These are phyloP conservation scores for Venturia oleaginea DNA, from an alignment of 2,329 filamentous ascomycete species.

Conservation along the genomic window DNA sequence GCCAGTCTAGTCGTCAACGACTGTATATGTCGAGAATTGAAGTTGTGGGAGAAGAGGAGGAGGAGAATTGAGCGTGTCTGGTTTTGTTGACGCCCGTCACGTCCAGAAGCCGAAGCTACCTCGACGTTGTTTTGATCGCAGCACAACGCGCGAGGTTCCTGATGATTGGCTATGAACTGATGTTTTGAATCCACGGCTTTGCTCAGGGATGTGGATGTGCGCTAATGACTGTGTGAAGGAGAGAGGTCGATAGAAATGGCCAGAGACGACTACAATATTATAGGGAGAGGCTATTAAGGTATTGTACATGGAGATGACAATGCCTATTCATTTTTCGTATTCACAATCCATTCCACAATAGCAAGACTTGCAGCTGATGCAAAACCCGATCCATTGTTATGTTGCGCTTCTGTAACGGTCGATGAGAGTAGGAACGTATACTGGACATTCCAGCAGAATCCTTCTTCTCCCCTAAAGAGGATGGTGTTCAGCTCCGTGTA, in stretches of 20 bases:
- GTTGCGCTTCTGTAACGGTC: not conserved
- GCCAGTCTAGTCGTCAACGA: not conserved
- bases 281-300: not conserved
- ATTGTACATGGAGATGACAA: not conserved
- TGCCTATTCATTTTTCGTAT: not conserved
- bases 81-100: conserved; percentile 2
- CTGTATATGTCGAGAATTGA: not conserved
- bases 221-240: not conserved
- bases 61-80: not conserved
- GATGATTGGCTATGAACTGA: not conserved
- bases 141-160: not conserved
- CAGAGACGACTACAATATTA: not conserved
- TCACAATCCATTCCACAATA: conserved; percentile 7
- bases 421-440: not conserved
- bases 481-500: not conserved
- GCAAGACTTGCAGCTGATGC: not conserved
- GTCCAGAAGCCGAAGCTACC: not conserved
- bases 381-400: not conserved
- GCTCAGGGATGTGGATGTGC: not conserved
- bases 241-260: not conserved
- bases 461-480: not conserved
- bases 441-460: not conserved
- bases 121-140: conserved; percentile 3
- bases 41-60: not conserved
- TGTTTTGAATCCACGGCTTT: not conserved